Percentiles rank a stretch among this genome's conserved stretches.
phyloP scores from a whole-genome alignment of 208 protist genomes.

The Wallacemonas sp. region DNA sequence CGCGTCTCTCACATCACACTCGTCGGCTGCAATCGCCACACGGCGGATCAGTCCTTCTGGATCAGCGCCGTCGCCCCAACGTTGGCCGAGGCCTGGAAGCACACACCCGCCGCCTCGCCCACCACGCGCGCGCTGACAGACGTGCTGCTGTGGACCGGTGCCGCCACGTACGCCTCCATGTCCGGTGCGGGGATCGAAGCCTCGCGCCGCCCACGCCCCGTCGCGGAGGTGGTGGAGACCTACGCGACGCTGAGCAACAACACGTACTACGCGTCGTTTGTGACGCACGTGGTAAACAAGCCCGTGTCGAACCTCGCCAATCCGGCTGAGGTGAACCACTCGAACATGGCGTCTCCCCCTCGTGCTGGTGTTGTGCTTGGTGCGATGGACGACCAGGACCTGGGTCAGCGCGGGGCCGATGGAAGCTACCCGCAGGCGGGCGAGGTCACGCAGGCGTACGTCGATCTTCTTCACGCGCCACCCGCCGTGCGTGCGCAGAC shows the following conservation, averaged over 20 bases:
- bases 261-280: constrained; percentile 30
- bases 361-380: constrained; percentile 28
- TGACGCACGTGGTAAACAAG: constrained; percentile 11
- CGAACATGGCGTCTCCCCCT: neutral
- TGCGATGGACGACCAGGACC: constrained; percentile 85
- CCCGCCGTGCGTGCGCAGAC: constrained; percentile 10
- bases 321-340: neutral
- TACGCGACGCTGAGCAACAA: constrained; percentile 29
- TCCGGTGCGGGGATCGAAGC: constrained; percentile 27
- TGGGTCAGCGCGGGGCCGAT: constrained; percentile 59
- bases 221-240: constrained; percentile 16
- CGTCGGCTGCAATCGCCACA: constrained; percentile 67
- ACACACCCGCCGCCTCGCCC: neutral
- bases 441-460: constrained; percentile 40
- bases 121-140: constrained; percentile 31
- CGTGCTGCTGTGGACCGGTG: constrained; percentile 74
- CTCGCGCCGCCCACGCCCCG: constrained; percentile 1
- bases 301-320: neutral
- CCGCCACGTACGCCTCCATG: constrained; percentile 69
- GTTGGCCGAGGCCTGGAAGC: neutral
- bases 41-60: constrained; percentile 71
- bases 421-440: constrained; percentile 38
- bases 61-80: constrained; percentile 23
- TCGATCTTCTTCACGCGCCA: constrained; percentile 29
- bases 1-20: constrained; percentile 54